Conservation (phyloP, 768 basidiomycete species). For the Trametes meyenii region DNA sequence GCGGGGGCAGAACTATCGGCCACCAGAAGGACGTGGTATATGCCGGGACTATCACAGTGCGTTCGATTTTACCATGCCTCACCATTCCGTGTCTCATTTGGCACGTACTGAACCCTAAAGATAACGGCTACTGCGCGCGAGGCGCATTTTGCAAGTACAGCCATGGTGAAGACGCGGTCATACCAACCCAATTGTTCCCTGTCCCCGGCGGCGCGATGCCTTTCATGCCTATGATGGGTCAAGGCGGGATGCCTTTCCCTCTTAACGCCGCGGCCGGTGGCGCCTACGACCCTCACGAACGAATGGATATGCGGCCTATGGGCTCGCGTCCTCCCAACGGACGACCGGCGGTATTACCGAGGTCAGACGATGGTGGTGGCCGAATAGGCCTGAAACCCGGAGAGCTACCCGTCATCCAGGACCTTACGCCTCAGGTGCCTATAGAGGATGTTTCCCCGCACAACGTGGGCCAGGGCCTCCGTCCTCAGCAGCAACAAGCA, state of each 20-base stretch:
- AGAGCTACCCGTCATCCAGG: conserved; percentile 83
- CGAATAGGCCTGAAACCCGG: conserved; percentile 52
- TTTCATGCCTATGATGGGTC: conserved; percentile 72
- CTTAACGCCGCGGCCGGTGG: conserved; percentile 37
- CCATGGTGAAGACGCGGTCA: conserved; percentile 87
- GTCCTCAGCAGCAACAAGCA: not conserved
- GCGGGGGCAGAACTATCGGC: conserved; percentile 63
- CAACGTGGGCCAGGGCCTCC: conserved; percentile 11
- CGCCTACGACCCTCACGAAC: conserved; percentile 79
- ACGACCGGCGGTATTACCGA: conserved; percentile 61
- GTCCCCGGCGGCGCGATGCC: conserved; percentile 57
- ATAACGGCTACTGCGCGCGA: conserved; percentile 88
- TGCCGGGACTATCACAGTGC: conserved; percentile 94
- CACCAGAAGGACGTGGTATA: conserved; percentile 73
- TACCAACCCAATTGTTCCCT: conserved; percentile 70
- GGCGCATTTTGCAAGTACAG: conserved; percentile 90
- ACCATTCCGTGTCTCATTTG: not conserved
- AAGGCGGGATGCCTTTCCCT: conserved; percentile 56
- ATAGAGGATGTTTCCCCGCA: conserved; percentile 37
- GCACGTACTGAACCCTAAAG: conserved; percentile 43
- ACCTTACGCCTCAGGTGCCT: conserved; percentile 64
- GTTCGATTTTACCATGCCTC: conserved; percentile 38
- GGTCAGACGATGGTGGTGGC: conserved; percentile 51
- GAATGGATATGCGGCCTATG: conserved; percentile 75
- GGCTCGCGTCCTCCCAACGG: conserved; percentile 41